Percentiles rank a stretch among this genome's conserved stretches.
phyloP scores from a whole-genome alignment of 306 rosid species.

The Hylodesmum podocarpum region DNA sequence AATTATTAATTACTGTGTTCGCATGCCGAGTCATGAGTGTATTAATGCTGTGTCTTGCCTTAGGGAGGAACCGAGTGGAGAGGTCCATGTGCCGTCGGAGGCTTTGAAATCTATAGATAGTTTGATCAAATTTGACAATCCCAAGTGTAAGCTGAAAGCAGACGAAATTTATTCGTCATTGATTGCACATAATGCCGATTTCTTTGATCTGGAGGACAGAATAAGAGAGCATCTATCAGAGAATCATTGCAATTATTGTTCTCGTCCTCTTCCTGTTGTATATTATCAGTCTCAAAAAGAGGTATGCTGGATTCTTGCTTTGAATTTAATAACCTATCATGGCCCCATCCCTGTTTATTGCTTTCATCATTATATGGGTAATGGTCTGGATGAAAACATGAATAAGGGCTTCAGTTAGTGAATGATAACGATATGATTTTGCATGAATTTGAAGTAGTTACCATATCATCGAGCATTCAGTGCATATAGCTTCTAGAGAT shows the following conservation, averaged over 20 bases:
- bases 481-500: slow-evolving; percentile 16
- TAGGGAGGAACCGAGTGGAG: slow-evolving; percentile 82
- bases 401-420: slow-evolving; percentile 20
- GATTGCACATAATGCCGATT: slow-evolving; percentile 42
- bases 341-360: neutral
- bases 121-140: slow-evolving; percentile 87
- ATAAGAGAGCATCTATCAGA: slow-evolving; percentile 88
- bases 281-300: slow-evolving; percentile 94
- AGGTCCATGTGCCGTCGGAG: slow-evolving; percentile 81
- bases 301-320: slow-evolving; percentile 50
- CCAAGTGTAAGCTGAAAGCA: slow-evolving; percentile 80
- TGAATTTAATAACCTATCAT: slow-evolving; percentile 9
- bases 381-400: slow-evolving; percentile 22
- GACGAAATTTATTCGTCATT: slow-evolving; percentile 63
- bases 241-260: slow-evolving; percentile 82
- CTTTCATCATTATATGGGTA: slow-evolving; percentile 8
- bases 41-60: slow-evolving; percentile 53
- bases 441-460: slow-evolving; percentile 15
- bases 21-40: slow-evolving; percentile 50
- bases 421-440: neutral
- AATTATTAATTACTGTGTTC: slow-evolving; percentile 86
- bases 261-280: slow-evolving; percentile 69
- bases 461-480: slow-evolving; percentile 7
- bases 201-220: slow-evolving; percentile 75
- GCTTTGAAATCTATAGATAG: slow-evolving; percentile 87